Evolutionary conservation across 257 asterid genomes (phyloP).

Genomic region (Primulina eburnea): DNA sequence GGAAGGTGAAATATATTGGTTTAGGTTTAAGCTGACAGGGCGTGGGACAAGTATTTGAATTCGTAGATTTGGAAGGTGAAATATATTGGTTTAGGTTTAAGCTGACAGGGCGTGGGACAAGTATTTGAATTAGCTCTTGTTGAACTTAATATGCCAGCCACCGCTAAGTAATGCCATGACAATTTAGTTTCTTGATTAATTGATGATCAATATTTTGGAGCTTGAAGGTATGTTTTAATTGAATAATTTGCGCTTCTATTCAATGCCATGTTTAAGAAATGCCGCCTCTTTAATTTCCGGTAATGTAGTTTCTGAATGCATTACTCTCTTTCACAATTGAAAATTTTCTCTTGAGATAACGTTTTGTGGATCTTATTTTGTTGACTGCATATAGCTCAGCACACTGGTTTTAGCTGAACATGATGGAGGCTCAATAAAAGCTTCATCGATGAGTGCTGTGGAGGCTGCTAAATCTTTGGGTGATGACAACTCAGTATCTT

Average conservation of each 20-base stretch:
- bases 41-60: neutral
- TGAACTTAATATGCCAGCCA: neutral
- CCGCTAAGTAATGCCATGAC: too few species aligned
- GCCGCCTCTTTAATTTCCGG: slow-evolving; percentile 1
- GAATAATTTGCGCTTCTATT: neutral
- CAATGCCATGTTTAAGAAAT: neutral
- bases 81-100: neutral
- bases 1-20: neutral
- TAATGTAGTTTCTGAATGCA: neutral
- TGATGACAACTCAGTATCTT: slow-evolving; percentile 52
- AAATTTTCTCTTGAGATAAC: neutral
- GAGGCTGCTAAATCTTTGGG: slow-evolving; percentile 82
- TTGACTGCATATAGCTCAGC: slow-evolving; percentile 54
- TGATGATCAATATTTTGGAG: slow-evolving; percentile 1
- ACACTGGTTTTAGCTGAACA: slow-evolving; percentile 84
- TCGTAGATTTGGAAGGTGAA: neutral
- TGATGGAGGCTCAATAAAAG: slow-evolving; percentile 66
- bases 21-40: neutral
- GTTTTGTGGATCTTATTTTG: slow-evolving; percentile 6
- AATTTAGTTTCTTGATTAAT: slow-evolving; percentile 9
- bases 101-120: neutral
- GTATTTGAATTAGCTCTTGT: neutral
- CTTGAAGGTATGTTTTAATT: neutral
- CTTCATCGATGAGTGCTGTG: slow-evolving; percentile 72
- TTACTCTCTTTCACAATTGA: too few species aligned